Conservation (phyloP, 208 protist species). For the Leishmania tropica region DNA sequence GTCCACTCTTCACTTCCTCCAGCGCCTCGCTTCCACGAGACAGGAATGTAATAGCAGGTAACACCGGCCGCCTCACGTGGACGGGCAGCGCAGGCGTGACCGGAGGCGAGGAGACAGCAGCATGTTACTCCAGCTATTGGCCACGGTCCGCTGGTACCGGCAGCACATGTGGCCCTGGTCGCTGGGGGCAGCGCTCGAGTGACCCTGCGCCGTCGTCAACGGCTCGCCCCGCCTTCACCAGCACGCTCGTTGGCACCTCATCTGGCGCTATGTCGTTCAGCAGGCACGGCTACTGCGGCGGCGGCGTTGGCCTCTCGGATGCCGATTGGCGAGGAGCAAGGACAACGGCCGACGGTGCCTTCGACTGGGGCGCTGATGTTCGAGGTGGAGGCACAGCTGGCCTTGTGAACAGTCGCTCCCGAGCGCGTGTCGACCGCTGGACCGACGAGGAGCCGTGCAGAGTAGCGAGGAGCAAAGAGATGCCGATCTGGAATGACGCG, state of each 20-base stretch:
- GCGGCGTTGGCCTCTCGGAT: slow-evolving; percentile 5
- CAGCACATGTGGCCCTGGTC: background rate
- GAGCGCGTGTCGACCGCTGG: slow-evolving; percentile 28
- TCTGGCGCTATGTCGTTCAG: background rate
- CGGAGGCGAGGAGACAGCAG: background rate
- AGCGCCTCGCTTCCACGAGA: slow-evolving; percentile 22
- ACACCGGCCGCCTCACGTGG: slow-evolving; percentile 15
- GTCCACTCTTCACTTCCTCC: slow-evolving; percentile 26
- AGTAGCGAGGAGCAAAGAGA: background rate
- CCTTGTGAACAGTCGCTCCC: slow-evolving; percentile 29
- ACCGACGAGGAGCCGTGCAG: slow-evolving; percentile 17
- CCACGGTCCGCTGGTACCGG: background rate
- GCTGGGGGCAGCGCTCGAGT: background rate
- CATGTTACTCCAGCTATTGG: background rate
- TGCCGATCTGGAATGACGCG: background rate
- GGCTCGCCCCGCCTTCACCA: slow-evolving; percentile 12
- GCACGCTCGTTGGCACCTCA: slow-evolving; percentile 18
- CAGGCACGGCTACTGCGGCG: background rate
- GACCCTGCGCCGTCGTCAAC: background rate
- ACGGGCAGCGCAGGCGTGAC: background rate
- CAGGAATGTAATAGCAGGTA: slow-evolving; percentile 13
- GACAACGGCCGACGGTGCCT: background rate
- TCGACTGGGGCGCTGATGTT: background rate
- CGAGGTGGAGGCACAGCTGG: background rate
- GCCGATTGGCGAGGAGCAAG: slow-evolving; percentile 12